These are phyloP conservation scores for Saccharomycopsis olivae DNA, from an alignment of 805 yeast genomes.

Conservation along the genomic window DNA sequence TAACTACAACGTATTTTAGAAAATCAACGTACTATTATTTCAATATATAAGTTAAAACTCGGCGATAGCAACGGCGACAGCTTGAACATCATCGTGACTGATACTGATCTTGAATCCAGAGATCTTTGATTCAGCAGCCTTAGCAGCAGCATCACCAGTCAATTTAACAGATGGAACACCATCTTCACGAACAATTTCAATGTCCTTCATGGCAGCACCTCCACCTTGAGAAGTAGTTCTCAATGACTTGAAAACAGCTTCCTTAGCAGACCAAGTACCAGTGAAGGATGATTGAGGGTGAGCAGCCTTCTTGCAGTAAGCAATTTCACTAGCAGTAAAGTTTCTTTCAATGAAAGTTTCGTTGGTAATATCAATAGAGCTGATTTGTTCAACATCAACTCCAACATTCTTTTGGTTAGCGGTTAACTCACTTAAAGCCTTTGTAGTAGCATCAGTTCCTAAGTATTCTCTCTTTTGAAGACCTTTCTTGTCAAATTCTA, in stretches of 20 bases:
- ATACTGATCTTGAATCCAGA: constrained; percentile 74
- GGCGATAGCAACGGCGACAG: constrained; percentile 89
- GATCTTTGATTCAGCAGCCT: constrained; percentile 65
- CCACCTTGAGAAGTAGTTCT: constrained; percentile 87
- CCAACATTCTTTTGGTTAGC: constrained; percentile 57
- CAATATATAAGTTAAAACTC: constrained; percentile 16
- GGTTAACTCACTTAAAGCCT: constrained; percentile 22
- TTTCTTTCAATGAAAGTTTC: constrained; percentile 87
- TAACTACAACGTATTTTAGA: too few relatives aligned
- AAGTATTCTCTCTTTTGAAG: constrained; percentile 33
- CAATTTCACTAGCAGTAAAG: constrained; percentile 73
- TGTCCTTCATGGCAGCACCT: constrained; percentile 87
- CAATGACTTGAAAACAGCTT: constrained; percentile 94
- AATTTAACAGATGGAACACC: constrained; percentile 79
- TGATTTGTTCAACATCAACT: constrained; percentile 88
- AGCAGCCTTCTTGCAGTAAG: constrained; percentile 66
- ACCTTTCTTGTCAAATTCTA: constrained; percentile 37
- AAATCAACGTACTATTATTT: too few relatives aligned
- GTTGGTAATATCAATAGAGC: constrained; percentile 75
- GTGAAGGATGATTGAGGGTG: constrained; percentile 84
- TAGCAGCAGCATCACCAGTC: constrained; percentile 62
- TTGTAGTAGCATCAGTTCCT: constrained; percentile 12
- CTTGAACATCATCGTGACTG: constrained; percentile 94
- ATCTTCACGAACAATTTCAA: constrained; percentile 67
- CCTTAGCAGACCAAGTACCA: constrained; percentile 99